Evolutionary conservation across 208 protist species (phyloP), one percentile per base, ranked within the genome.

Genomic region (Leishmania guyanensis): DNA sequence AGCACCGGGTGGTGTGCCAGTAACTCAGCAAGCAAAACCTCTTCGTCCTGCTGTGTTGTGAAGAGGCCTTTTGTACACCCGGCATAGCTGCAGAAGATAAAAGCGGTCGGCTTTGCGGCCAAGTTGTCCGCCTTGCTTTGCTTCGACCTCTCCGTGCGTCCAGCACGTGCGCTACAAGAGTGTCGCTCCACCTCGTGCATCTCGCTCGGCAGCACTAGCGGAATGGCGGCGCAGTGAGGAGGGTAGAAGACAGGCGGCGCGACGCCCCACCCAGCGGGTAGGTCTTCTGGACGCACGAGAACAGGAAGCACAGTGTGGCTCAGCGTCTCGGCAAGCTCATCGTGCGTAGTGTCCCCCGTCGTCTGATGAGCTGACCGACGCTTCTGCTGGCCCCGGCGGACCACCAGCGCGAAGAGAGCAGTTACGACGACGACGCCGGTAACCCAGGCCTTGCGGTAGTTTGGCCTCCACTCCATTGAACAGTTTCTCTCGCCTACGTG

Each of bases 171-270:
- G 36, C 36, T 10, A 14, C 56, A 17, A 17, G 53, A 22, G 20
- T 71, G 9, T 4, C 53, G 4, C 29, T 78, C 82, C 14, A 75
- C 43, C 51, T 78, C 70, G 33, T 75, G 76, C 77, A 85, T 81
- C 62, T 80, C 81, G 29, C 81, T 60, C 39, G 82, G 82, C 69
- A 85, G 62, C 43, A 91, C 73, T 54, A 94, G 56, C 9, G 88
- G 85, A 50, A 94, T 79, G 48, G 89, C 83, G 26, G 88, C 88
- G 29, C 82, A 76, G 64, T 82, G 48, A 22, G 86, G 88, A 29
- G 88, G 83, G 71, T 91, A 87, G 83, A 90, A 90, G 33, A 94
- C 79, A 0, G 85, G 85, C 46, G 88, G 86, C 22, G 86, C 86
- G 22, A 89, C 84, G 4, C 85, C 70, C 88, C 86, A 90, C 20